Base-by-base conservation (phyloP, 441 rosid species). In the Corymbia calophylla region DNA sequence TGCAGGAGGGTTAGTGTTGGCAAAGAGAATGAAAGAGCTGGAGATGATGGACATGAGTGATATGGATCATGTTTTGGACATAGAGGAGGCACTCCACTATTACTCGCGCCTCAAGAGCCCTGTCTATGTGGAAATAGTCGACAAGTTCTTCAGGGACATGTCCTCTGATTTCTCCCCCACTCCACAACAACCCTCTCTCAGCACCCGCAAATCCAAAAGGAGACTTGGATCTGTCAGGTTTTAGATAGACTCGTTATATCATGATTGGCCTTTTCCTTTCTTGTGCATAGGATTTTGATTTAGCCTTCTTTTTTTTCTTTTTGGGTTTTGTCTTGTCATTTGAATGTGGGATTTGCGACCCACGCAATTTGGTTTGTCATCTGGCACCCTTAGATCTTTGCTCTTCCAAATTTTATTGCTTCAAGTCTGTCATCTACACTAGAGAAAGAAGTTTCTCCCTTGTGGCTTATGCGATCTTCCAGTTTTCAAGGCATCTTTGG, bases 41-140 rank as follows among this genome's bases (percentile, higher is more conserved):
- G 98, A 96, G 90, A 93, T 94, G 97, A 91, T 94, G 91, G 95
- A 95, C 88, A 93, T 88, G 31, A 93, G 96, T 87, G 96, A 97
- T 90, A 90, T 95, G 87, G 99, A 98, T 60, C 96, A 96, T 90
- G 96, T 94, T 21, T 89, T 98, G 92, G 99, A 98, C 90, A 94
- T 97, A 17, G 99, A 98, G 94, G 99, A 98, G 88, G 99, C 99
- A 53, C 92, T 97, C 44, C 99, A 96, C 91, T 97, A 97, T 91
- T 97, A 98, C 90, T 95, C 97, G n/a, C 93, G 93, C 60, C 98
- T 97, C 88, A 94, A 88, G 90, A 96, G 99, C 87, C 99, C 99
- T 0, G 97, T 92, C 17, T 96, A 97, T 90, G 92, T 95, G 86
- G 97, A 93, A 91, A 95, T 98, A 82, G 99, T 96, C 7, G 96